Conservation (phyloP, 2,329 filamentous ascomycete species). For the Aspergillus ruber region DNA sequence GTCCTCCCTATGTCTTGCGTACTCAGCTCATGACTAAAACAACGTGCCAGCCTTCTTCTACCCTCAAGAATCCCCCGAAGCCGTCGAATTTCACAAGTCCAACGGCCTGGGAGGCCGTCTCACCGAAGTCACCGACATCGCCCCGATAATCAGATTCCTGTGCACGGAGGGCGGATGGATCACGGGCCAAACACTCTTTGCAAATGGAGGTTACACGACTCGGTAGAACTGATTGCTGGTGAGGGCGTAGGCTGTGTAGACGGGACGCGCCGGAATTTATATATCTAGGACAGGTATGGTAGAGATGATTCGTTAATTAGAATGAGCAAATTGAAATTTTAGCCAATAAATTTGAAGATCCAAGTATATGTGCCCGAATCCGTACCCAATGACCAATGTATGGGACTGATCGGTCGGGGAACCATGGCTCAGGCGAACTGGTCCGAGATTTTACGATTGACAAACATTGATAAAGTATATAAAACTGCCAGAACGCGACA, state of each 20-base stretch:
- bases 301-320: neutral
- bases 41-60: constrained; percentile 38
- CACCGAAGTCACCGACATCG: constrained; percentile 41
- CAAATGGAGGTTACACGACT: constrained; percentile 45
- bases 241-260: no score
- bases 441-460: no score
- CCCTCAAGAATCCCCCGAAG: constrained; percentile 37
- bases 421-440: no score
- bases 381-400: no score
- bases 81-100: constrained; percentile 41
- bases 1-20: constrained; percentile 3
- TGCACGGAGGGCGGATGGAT: constrained; percentile 42
- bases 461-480: no score
- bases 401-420: no score
- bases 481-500: no score
- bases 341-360: no score
- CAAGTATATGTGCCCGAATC: no score
- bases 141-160: constrained; percentile 41
- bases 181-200: constrained; percentile 44
- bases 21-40: neutral
- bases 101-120: constrained; percentile 38
- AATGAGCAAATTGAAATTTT: no score
- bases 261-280: no score
- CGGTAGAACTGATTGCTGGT: constrained; percentile 18
- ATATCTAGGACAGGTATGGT: neutral